Base-by-base conservation (phyloP, 2,329 filamentous ascomycete genomes). In the Rachicladosporium sp. region DNA sequence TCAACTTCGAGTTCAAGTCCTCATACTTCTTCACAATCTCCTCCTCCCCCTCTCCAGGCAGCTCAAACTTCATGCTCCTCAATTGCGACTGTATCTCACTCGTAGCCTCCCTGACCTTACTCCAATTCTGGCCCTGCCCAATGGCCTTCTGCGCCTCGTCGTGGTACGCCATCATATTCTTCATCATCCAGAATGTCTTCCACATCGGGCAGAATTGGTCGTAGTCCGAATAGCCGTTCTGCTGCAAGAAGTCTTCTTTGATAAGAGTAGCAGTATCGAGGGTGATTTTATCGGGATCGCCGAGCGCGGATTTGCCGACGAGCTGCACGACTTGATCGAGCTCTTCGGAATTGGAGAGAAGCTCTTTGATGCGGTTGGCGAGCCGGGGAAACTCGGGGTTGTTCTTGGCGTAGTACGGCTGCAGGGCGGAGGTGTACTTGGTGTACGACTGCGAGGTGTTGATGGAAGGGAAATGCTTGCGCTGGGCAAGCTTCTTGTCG, bases 181-280 rank as follows among this genome's bases (percentile, higher is more conserved):
- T 95, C 91, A 98, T 98, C 91, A 98, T 96, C 81, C 91, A 98
- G 63, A 93, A 83, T 0, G 91, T 98, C 80, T 98, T 98, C 91
- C 91, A 98, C 57, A 98, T 76, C 37, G 91, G 91, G 60, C 91
- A 98, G 78, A 93, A 98, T 68, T 96, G 88, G 60, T 98, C 91
- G 62, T 98, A 96, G 65, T 96, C 86, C 51, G 83, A 91, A 76
- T 98, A 98, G 47, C 91, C 91, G 68, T 98, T 98, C 65, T 98
- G 91, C 67, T 98, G 91, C 60, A 98, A 63, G 70, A 98, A 98
- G 62, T 98, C 91, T 59, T 98, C 91, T 76, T 98, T 98, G 65
- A 98, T 70, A 52, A 98, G 69, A 12, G 77, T 80, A n/a, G 91
- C 84, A 46, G 98, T 78, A 59, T 96, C 93, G 38, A 98, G 73